Base-by-base conservation (phyloP, 2,329 filamentous ascomycete species). In the Fusarium burgessii region DNA sequence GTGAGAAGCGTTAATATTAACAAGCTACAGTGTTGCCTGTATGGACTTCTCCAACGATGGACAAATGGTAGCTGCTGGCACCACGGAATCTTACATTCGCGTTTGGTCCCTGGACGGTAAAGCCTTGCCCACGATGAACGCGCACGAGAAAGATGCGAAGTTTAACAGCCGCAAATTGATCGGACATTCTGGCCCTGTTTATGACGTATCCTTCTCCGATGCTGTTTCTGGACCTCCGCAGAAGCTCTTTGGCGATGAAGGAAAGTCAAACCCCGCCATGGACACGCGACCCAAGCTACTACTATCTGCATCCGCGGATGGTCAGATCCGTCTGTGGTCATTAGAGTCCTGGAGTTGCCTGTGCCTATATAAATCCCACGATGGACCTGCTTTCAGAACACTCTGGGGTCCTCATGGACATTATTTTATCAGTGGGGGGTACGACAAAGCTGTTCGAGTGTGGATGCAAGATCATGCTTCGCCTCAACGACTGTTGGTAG, bases 31-130 rank as follows among this genome's bases (percentile, higher is more conserved):
- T 60, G 88, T 97, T 64, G 94, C 93, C n/a, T 97, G 93, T 78
- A 90, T 98, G 78, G 95, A 98, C 77, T 98, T 99, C 78, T 98
- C 95, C 1, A 93, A 95, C 58, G 96, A 99, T 78, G 92, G 93
- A 69, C 88, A 91, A 71, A 88, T 98, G 32, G 93, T 96, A 40
- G 96, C 96, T 27, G 93, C 91, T 25, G 97, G 96, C 32, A 97
- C 95, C 50, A 91, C 92, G 58, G 95, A 98, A 78, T 98, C 95
- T 0, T 98, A 98, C 78, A 97, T 99, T 75, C 92, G 95, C 18
- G 89, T 99, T 15, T 99, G 95, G 94, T 92, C 92, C 41, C 85
- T 98, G 42, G 93, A 97, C 76, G 96, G 95, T 70, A 92, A 92
- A 68, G 88, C 93, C 6, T 88, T 99, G 15, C 89, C 89, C 47